Evolutionary conservation across 768 basidiomycete species (phyloP), one percentile per base, ranked within the genome.

Genomic region (Termitomyces sp.): DNA sequence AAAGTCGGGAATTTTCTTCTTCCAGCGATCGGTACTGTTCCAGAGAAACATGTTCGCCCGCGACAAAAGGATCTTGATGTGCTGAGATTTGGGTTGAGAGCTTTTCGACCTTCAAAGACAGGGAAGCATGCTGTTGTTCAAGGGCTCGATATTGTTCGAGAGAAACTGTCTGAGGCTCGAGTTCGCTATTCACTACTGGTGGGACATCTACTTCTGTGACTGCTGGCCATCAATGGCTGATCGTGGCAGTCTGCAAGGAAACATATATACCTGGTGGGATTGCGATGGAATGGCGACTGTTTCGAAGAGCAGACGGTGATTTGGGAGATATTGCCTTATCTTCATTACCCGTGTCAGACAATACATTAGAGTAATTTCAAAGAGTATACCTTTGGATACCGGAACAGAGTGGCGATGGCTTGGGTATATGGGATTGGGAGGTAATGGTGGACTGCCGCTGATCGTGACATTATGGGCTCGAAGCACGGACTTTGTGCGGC

Each of bases 31-130:
- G 59, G 9, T 61, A 55, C 24, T 53, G 48, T 36, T 57, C 55
- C 16, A 45, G 1, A 40, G 50, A 39, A n/a, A 56, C 57, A 18
- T 55, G 55, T 64, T 71, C 39, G 68, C 67, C 18, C 67, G 61
- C 7, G 71, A 62, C 12, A 69, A 66, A 36, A 73, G 68, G 28
- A 64, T 66, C 62, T 72, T 71, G 16, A 68, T 42, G 60, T 39
- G 40, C 38, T 4, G 32, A n/a, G 9, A 74, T 36, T 61, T 61
- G 53, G 38, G 60, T 28, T 22, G 51, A 53, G 15, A 66, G 61
- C 38, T 63, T 42, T 56, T 63, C 52, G 3, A 67, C 45, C 32
- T 58, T 59, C 16, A 49, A 35, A 2, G 60, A 42, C 24, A 67
- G 64, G 16, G 64, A 40, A 16, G 28, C n/a, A 39, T 63, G 59